Evolutionary conservation across 202 grass and related monocot species (phyloP), one percentile per base, ranked within the genome.

Genomic region (Dendrocalamus latiflorus): DNA sequence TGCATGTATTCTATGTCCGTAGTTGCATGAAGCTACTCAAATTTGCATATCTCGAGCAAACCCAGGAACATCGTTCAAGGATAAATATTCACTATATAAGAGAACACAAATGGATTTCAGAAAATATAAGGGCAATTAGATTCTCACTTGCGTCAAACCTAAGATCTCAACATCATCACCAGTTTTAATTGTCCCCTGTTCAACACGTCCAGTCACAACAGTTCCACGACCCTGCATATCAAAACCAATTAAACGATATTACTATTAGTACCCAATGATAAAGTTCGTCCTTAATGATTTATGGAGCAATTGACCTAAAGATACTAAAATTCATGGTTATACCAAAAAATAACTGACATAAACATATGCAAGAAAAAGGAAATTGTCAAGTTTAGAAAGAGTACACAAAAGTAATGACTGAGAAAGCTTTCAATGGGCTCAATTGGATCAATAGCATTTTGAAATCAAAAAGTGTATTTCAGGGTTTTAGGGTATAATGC

Each of bases 101-200:
- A 54, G 14, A 17, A 25, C 9, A 53, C 12, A 3, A 58, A 49
- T 62, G 3, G 7, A 62, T 45, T 50, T 21, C 16, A 68, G 1
- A 6, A 64, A 43, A 73, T 25, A 65, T 28, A 48, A 83, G 21
- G 4, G 38, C 2, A 90, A 53, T 48, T 3, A 56, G 30, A 15
- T 57, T 20, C 8, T 85, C 57, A 99, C 97, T 70, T 94, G 91
- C 0, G 39, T 82, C 84, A 96, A 89, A 51, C 97, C 97, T 67
- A 99, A 75, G 37, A 99, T 81, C 81, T 99, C 97, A 89, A 99
- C 89, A 77, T 99, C 97, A 68, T 99, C 97, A 79, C 93, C 93
- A 58, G 93, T 96, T 94, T 99, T 99, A 50, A 99, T 97, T 61
- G 64, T 89, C 62, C 97, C 78, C n/a, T 99, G 97, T 84, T 97